Evolutionary conservation across 495 filamentous ascomycete genomes (phyloP).

Genomic region (Penicillium maclennaniae): DNA sequence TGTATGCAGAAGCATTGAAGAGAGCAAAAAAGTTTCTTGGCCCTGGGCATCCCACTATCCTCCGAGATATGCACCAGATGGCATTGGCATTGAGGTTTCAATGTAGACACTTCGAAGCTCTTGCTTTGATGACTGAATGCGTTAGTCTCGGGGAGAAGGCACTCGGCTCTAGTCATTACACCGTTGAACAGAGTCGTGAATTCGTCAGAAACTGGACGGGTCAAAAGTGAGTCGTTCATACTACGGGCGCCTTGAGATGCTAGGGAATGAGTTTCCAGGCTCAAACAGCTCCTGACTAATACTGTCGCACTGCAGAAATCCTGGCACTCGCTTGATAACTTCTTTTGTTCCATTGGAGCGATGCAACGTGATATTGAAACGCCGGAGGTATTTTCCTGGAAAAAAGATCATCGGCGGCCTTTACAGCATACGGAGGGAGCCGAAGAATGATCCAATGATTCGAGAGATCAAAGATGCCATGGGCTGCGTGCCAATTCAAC

Average conservation of each 20-base stretch:
- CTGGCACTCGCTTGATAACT: no score
- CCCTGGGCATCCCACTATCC: not conserved
- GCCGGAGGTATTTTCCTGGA: slow-evolving; percentile 1
- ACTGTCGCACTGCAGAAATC: no score
- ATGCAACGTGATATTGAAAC: not conserved
- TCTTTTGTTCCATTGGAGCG: no score
- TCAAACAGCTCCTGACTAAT: no score
- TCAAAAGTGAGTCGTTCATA: not conserved
- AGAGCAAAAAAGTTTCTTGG: not conserved
- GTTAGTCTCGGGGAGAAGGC: not conserved
- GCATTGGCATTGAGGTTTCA: slow-evolving; percentile 1
- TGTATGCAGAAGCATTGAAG: not conserved
- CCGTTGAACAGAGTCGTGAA: not conserved
- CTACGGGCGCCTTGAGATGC: no score
- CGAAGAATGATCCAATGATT: not conserved
- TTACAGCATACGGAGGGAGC: slow-evolving; percentile 1
- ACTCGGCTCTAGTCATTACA: not conserved
- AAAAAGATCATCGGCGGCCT: slow-evolving; percentile 3
- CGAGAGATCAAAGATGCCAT: slow-evolving; percentile 1
- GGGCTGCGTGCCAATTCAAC: not conserved
- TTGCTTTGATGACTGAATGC: slow-evolving; percentile 2
- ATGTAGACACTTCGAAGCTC: not conserved
- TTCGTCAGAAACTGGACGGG: not conserved
- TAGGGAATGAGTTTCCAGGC: no score
- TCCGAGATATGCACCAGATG: not conserved